Percentiles rank a stretch among this genome's conserved stretches.
phyloP scores from a whole-genome alignment of 2,329 filamentous ascomycete species.

The Epichloe brachyelytri region DNA sequence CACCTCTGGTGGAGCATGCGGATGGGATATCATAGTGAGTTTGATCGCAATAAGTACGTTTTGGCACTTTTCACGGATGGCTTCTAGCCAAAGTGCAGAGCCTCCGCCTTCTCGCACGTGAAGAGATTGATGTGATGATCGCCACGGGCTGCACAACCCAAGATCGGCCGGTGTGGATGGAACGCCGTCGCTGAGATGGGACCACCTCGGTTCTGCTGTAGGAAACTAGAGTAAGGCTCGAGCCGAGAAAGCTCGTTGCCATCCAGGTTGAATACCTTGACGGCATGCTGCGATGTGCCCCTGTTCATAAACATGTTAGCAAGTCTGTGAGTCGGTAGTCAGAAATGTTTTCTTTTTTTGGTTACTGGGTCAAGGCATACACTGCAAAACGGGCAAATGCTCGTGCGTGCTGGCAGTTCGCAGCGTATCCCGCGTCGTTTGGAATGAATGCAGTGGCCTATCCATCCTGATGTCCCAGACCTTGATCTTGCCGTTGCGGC shows the following conservation, averaged over 20 bases:
- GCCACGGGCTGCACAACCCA: constrained; percentile 75
- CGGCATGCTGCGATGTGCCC: constrained; percentile 74
- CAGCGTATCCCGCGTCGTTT: constrained; percentile 63
- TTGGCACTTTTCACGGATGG: constrained; percentile 1
- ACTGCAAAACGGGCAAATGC: constrained; percentile 86
- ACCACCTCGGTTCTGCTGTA: constrained; percentile 65
- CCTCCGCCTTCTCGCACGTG: constrained; percentile 45
- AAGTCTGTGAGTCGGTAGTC: background rate
- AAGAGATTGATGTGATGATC: constrained; percentile 89
- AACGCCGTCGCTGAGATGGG: constrained; percentile 86
- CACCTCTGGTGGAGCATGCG: background rate
- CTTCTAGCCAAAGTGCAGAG: constrained; percentile 17
- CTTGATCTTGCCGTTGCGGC: constrained; percentile 83
- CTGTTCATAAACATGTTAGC: constrained; percentile 29
- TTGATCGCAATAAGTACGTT: background rate
- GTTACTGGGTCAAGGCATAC: constrained; percentile 36
- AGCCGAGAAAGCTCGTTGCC: constrained; percentile 67
- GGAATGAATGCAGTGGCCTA: constrained; percentile 57
- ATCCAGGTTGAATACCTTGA: constrained; percentile 87
- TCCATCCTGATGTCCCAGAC: constrained; percentile 94
- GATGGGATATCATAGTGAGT: constrained; percentile 3
- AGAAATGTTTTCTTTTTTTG: background rate
- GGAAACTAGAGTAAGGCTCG: constrained; percentile 82
- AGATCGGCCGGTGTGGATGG: constrained; percentile 85
- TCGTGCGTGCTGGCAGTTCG: constrained; percentile 87